Base-by-base conservation (phyloP, 202 grass and related monocot genomes). In the Bolboschoenoplectus hybrid region DNA sequence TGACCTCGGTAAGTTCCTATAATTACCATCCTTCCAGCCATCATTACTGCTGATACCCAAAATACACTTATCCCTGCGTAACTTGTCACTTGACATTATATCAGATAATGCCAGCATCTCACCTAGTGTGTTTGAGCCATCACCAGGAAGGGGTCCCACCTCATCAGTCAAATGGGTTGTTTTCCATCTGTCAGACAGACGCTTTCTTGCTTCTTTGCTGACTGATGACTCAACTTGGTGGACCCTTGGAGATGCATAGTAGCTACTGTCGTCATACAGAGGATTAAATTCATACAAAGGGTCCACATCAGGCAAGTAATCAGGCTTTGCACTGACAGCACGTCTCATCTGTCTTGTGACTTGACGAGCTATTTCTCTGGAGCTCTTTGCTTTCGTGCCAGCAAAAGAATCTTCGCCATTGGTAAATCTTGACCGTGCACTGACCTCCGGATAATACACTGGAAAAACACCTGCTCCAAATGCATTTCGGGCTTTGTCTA, bases 131-230 rank as follows among this genome's bases (percentile, higher is more conserved):
- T 66, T 86, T 17, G 60, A 67, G 32, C 85, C 78, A 32, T 77
- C 88, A 44, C 72, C 87, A 67, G 66, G 79, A 67, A 87, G 83
- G 71, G 74, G 74, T 64, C 70, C 74, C 73, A 84, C 64, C 65
- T 91, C 85, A 56, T 94, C 89, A 86, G 35, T 68, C 76, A 72
- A 88, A 81, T 65, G 88, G 11, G 90, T 63, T 44, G 87, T 90
- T 86, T 91, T 96, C 91, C 92, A 94, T 90, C 89, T 94, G 86
- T 92, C 91, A 66, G 92, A 99, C 55, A 94, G 87, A 55, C 90
- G 92, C 90, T 93, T 99, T 80, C 91, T 99, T 67, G 93, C 92
- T 86, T 99, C 93, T 76, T 88, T 99, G 81, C 81, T 94, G 75
- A 94, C 92, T 47, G 94, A 89, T 89, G 92, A 85, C 87, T 96